These are phyloP conservation scores for Cynara cardunculus DNA, from an alignment of 129 eudicot species.

Conservation along the genomic window DNA sequence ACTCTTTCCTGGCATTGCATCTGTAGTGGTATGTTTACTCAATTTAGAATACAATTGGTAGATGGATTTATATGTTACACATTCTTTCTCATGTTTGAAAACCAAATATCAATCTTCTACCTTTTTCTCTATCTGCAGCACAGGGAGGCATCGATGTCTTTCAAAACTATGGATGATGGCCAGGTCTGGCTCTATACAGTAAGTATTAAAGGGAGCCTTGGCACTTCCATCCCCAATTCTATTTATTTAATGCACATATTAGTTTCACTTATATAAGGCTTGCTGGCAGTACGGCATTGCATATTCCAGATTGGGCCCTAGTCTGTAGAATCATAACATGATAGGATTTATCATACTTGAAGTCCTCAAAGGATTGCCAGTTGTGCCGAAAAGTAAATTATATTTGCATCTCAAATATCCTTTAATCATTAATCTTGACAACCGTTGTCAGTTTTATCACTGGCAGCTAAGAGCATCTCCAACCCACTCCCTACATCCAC, in stretches of 20 bases:
- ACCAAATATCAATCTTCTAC: neutral
- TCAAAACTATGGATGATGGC: constrained; percentile 98
- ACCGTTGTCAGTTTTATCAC: neutral
- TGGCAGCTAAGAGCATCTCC: neutral
- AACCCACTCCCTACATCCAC: neutral
- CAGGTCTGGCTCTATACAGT: constrained; percentile 89
- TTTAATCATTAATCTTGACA: neutral
- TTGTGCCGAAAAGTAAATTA: neutral
- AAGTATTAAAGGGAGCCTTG: constrained; percentile 27
- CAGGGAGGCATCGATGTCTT: constrained; percentile 96
- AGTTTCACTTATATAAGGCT: neutral
- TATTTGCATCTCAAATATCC: neutral
- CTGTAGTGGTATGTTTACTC: constrained; percentile 73
- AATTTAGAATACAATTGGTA: neutral
- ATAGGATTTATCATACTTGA: constrained; percentile 1
- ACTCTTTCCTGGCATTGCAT: constrained; percentile 90
- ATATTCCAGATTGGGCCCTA: neutral
- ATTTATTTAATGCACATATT: neutral
- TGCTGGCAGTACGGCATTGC: neutral
- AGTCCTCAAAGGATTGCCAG: neutral
- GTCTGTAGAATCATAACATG: neutral
- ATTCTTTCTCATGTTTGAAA: neutral
- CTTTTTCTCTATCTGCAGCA: constrained; percentile 57
- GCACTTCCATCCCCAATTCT: neutral
- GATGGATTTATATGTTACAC: neutral